These are phyloP conservation scores for Tripidium arundinaceum DNA, from an alignment of 202 grass and related monocot species.

Conservation along the genomic window DNA sequence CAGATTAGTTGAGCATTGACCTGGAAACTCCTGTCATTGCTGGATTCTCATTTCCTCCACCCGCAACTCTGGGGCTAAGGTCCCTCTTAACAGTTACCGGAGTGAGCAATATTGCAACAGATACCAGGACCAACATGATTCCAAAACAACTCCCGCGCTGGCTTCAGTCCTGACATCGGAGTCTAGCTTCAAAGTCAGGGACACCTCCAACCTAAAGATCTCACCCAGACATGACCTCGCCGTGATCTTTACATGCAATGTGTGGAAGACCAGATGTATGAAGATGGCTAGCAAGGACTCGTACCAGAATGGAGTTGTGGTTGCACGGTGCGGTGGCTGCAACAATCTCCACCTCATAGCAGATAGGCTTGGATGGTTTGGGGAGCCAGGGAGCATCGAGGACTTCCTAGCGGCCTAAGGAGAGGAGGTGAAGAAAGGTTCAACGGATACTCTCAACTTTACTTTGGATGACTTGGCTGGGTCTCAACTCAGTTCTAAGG, in stretches of 20 bases:
- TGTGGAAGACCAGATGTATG: conserved; percentile 74
- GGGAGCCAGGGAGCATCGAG: conserved; percentile 74
- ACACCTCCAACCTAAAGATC: conserved; percentile 50
- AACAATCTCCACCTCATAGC: conserved; percentile 81
- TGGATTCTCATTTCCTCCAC: conserved; percentile 32
- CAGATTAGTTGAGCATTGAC: background rate
- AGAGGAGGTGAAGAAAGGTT: conserved; percentile 77
- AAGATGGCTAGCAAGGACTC: conserved; percentile 74
- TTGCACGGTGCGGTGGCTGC: conserved; percentile 66
- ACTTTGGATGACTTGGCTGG: conserved; percentile 73
- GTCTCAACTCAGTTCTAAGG: conserved; percentile 24
- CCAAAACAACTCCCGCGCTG: background rate
- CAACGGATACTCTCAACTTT: conserved; percentile 58
- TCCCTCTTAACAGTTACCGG: conserved; percentile 36
- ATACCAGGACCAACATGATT: background rate
- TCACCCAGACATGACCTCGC: conserved; percentile 73
- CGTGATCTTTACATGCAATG: conserved; percentile 77
- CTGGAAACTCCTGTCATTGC: background rate
- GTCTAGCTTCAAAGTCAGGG: conserved; percentile 42
- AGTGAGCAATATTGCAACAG: background rate
- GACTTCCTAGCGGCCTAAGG: conserved; percentile 64
- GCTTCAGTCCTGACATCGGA: background rate
- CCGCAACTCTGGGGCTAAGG: conserved; percentile 31
- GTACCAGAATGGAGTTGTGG: conserved; percentile 70
- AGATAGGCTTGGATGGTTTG: conserved; percentile 82